Conservation (phyloP, 2,329 filamentous ascomycete genomes). For the Lecanicillium sp. region DNA sequence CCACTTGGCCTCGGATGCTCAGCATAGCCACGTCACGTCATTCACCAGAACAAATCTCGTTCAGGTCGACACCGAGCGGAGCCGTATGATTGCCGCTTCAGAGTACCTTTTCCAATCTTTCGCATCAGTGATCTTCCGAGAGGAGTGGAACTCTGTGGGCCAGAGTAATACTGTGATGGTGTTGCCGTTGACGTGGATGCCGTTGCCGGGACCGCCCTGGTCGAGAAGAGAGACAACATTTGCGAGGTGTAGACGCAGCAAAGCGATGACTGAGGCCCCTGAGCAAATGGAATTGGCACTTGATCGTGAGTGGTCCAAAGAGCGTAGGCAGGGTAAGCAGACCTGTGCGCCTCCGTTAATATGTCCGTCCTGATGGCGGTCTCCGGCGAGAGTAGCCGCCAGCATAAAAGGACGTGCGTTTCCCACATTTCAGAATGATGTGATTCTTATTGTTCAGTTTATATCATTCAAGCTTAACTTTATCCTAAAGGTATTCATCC, state of each 20-base stretch:
- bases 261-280: too few relatives aligned
- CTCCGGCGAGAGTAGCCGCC: too few relatives aligned
- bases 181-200: neutral
- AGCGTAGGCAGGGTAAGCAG: too few relatives aligned
- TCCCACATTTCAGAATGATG: neutral
- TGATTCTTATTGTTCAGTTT: neutral
- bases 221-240: neutral
- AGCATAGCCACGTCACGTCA: slow-evolving; percentile 1
- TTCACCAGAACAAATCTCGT: neutral
- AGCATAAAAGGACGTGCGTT: slow-evolving; percentile 10
- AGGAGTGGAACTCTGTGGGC: slow-evolving; percentile 7
- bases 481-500: slow-evolving; percentile 9
- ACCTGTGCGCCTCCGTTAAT: too few relatives aligned
- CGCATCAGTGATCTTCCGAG: neutral
- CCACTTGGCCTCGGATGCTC: neutral
- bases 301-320: too few relatives aligned
- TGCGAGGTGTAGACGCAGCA: neutral
- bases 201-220: neutral
- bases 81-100: neutral
- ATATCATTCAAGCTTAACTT: slow-evolving; percentile 1
- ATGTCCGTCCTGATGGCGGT: too few relatives aligned
- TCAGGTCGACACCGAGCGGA: neutral
- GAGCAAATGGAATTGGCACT: too few relatives aligned
- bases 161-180: too few relatives aligned
- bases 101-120: too few relatives aligned